Evolutionary conservation across 2,329 filamentous ascomycete genomes (phyloP).

Genomic region (Blastomyces emzantsi): DNA sequence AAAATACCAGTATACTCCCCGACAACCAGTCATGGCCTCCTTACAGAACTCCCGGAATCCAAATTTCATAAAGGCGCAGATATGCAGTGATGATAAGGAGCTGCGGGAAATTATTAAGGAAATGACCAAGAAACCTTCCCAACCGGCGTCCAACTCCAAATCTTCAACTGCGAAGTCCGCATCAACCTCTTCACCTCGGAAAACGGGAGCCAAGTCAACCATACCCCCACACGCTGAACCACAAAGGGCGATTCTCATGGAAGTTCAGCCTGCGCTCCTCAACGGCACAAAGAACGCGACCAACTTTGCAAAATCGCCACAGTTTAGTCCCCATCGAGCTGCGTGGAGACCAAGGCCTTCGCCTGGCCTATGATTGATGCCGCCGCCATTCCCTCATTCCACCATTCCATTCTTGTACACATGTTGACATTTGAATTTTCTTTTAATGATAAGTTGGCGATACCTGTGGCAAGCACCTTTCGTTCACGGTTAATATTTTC

Average conservation of each 20-base stretch:
- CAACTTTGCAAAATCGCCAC: constrained; percentile 10
- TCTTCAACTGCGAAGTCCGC: constrained; percentile 2
- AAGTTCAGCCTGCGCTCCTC: constrained; percentile 32
- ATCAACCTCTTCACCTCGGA: constrained; percentile 13
- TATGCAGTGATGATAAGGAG: constrained; percentile 64
- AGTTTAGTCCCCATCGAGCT: constrained; percentile 11
- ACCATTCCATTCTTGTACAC: not conserved
- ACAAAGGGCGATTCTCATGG: constrained; percentile 39
- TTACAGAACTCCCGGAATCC: constrained; percentile 49
- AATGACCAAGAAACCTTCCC: constrained; percentile 28
- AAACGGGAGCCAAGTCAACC: constrained; percentile 20
- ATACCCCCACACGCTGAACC: constrained; percentile 31
- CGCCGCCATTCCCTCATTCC: not conserved
- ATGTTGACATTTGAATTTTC: not conserved
- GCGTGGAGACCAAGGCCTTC: constrained; percentile 15
- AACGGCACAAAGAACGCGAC: constrained; percentile 15
- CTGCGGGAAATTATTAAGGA: constrained; percentile 62
- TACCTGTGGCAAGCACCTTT: not conserved
- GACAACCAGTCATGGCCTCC: constrained; percentile 69
- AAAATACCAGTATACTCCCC: constrained; percentile 57
- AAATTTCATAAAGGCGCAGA: constrained; percentile 74
- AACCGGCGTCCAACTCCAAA: constrained; percentile 16
- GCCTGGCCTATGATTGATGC: constrained; percentile 10
- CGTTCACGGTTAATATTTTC: not conserved
- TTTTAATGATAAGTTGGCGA: not conserved